Base-by-base conservation (phyloP, 257 asterid species). In the Knoxia roxburghii region DNA sequence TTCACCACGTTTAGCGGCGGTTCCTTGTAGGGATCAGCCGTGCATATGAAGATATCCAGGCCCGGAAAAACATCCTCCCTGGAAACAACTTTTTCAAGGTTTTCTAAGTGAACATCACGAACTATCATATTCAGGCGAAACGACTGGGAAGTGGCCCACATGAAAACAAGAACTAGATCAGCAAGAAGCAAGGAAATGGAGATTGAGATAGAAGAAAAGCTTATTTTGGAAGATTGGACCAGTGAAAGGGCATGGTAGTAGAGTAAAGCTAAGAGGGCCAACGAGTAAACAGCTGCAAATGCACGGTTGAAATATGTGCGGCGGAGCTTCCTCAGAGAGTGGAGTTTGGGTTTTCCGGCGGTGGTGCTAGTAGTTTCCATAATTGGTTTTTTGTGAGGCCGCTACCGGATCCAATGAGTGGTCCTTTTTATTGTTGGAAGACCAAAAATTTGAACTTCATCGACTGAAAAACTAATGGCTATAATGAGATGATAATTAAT, bases 11-110 rank as follows among this genome's bases (percentile, higher is more conserved):
- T 64, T 12, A 82, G 23, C 0, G 95, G 95, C 24, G 91, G 95
- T 75, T 89, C 95, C 61, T 85, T 89, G 66, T 53, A 73, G 6
- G 96, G 96, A 64, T 89, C 95, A 48, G 95, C 96, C 60, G 92
- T 89, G 79, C 96, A 89, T 52, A 89, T 82, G 68, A 89, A 86
- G 65, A 89, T 72, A 68, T 89, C 95, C 64, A 89, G 0, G 7
- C 76, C 79, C 52, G 96, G 92, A 49, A 81, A 85, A 39, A 3
- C 9, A 3, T 83, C 81, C 45, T 61, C 60, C 63, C 73, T 62
- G 65, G 60, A 68, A 63, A 79, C 4, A 4, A 49, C 46, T 0
- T 61, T 52, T 6, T 49, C 58, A 4, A 80, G 76, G 24, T 84
- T 83, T 8, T 83, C 89, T 0, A 78, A 88, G 59, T 49, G 79